Base-by-base conservation (phyloP, 2,329 filamentous ascomycete genomes). In the Zalaria obscura region DNA sequence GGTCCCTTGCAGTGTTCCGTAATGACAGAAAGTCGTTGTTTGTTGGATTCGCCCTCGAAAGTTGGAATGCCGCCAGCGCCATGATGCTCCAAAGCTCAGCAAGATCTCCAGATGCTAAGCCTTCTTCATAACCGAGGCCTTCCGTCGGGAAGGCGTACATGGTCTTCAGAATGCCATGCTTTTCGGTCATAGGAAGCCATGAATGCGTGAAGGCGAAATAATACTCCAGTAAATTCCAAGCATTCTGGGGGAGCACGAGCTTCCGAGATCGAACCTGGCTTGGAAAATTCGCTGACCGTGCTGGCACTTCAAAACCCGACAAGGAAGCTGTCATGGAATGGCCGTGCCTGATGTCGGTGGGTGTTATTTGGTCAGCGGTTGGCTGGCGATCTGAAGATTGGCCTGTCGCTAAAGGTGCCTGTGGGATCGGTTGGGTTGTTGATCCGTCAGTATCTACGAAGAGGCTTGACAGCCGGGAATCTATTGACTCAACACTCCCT, bases 181-280 rank as follows among this genome's bases (percentile, higher is more conserved):
- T 80, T 47, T 85, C 78, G 7, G 80, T 65, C 26, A 88, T 76
- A 0, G 83, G 83, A 26, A 88, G 68, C 83, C 83, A 88, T 40
- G 73, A 76, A 55, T 87, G 80, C 0, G 78, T 83, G 50, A 83
- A 84, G 1, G 80, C 74, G 45, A 84, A 82, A 55, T 85, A 87
- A 4, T 81, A 69, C 48, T 86, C 79, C 33, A 87, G 62, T 3
- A 87, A 66, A 2, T 70, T 65, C 64, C 68, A 77, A 53, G 69
- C 73, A 51, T 74, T 70, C 10, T 57, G 52, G 10, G 70, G 76
- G 0, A 81, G 60, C 34, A 56, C 52, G 40, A 35, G 29, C n/a
- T 18, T 18, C 18, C 18, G 18, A 18, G 18, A 18, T 18, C 18
- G 18, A 18, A 18, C 18, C 18, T 18, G 18, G 18, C 18, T 18